Evolutionary conservation across 257 asterid genomes (phyloP).

Genomic region (Solanum clarkiae): DNA sequence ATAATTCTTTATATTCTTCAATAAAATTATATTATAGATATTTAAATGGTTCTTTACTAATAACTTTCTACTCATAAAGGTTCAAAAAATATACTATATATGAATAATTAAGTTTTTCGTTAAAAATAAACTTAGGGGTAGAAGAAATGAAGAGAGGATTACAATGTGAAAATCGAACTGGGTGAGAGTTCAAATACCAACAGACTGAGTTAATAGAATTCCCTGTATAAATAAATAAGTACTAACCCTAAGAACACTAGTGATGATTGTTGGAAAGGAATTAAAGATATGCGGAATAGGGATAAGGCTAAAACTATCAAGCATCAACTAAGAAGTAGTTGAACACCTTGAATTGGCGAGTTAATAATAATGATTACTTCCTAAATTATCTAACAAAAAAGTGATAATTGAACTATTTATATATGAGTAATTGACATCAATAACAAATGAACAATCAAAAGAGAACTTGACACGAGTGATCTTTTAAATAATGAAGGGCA

Average conservation of each 20-base stretch:
- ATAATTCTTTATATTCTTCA: neutral
- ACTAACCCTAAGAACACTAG: neutral
- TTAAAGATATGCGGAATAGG: neutral
- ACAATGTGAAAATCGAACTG: too few relatives aligned
- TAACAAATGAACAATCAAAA: neutral
- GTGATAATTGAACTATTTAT: neutral
- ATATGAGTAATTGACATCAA: neutral
- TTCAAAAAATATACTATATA: too few relatives aligned
- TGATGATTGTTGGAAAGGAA: neutral
- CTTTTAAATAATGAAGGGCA: too few relatives aligned
- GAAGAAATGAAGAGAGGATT: too few relatives aligned
- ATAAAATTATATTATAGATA: neutral
- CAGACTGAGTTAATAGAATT: too few relatives aligned
- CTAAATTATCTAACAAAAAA: neutral
- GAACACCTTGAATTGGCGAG: neutral
- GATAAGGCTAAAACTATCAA: neutral
- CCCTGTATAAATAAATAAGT: too few relatives aligned
- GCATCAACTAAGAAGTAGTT: neutral
- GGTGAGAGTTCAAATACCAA: too few relatives aligned
- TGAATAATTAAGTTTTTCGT: neutral
- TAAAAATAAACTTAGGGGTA: too few relatives aligned
- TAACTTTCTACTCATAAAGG: neutral
- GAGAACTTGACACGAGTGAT: neutral
- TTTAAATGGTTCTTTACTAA: neutral
- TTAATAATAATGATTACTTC: neutral